phyloP scores from a whole-genome alignment of 2,329 filamentous ascomycete species.

The Plectosphaerella cucumerina region DNA sequence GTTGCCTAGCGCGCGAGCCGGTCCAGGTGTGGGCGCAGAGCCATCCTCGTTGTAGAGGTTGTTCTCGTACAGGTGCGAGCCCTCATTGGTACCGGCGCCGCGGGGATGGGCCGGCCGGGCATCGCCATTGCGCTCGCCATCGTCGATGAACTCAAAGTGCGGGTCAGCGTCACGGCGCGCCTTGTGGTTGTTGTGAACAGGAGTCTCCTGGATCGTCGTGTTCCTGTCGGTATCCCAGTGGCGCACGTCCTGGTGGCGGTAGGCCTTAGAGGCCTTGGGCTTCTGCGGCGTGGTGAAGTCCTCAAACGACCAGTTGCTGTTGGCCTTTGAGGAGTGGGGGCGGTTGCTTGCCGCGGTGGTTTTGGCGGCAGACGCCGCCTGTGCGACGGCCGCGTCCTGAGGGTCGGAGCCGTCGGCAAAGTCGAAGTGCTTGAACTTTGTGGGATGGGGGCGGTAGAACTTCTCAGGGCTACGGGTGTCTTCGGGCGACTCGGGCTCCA shows the following conservation, averaged over 20 bases:
- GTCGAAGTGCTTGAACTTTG: conserved; percentile 83
- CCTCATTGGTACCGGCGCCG: conserved; percentile 61
- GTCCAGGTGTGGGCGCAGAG: conserved; percentile 27
- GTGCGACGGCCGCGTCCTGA: conserved; percentile 40
- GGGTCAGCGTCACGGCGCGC: conserved; percentile 73
- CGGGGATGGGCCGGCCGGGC: conserved; percentile 42
- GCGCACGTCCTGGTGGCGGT: conserved; percentile 64
- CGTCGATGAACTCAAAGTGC: conserved; percentile 82
- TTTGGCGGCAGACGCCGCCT: conserved; percentile 12
- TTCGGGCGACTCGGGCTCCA: conserved; percentile 38
- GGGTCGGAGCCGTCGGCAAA: conserved; percentile 64
- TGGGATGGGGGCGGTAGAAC: conserved; percentile 62
- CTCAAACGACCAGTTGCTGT: conserved; percentile 80
- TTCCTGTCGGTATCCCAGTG: conserved; percentile 75
- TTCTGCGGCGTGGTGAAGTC: conserved; percentile 85
- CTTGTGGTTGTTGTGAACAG: conserved; percentile 50
- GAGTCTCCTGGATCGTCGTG: conserved; percentile 44
- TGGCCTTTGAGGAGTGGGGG: conserved; percentile 55
- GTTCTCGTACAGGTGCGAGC: conserved; percentile 72
- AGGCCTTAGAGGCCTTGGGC: conserved; percentile 52
- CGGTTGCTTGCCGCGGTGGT: conserved; percentile 30
- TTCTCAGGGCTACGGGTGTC: conserved; percentile 34
- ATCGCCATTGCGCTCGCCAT: conserved; percentile 55
- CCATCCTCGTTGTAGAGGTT: conserved; percentile 63
- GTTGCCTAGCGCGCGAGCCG: conserved; percentile 51